Conservation (phyloP, 2,329 filamentous ascomycete species). For the Fonsecaea erecta region DNA sequence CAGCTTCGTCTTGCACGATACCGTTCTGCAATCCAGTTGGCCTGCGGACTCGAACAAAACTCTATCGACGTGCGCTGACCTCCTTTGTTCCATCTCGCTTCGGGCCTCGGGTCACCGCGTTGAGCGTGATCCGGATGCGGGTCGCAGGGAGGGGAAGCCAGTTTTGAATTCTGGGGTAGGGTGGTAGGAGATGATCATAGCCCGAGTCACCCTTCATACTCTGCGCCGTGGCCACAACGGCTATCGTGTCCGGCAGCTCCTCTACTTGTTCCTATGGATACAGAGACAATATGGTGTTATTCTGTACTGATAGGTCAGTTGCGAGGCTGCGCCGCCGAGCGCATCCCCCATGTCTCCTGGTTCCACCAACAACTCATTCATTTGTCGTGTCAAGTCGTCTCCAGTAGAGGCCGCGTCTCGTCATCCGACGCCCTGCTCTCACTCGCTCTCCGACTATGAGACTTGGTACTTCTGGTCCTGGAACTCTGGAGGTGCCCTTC, state of each 20-base stretch:
- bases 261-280: not conserved
- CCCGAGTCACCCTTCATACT: not conserved
- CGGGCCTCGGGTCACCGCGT: constrained; percentile 10
- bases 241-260: not conserved
- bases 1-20: not conserved
- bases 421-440: constrained; percentile 14
- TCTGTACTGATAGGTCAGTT: constrained; percentile 4
- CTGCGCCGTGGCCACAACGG: not conserved
- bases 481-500: not conserved
- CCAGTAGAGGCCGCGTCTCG: constrained; percentile 24
- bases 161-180: constrained; percentile 1
- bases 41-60: not conserved
- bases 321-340: not conserved
- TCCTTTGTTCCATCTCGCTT: constrained; percentile 14
- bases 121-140: not conserved
- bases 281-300: not conserved
- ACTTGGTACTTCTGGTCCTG: not conserved
- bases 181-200: not conserved
- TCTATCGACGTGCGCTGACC: constrained; percentile 1
- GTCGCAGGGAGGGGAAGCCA: constrained; percentile 2
- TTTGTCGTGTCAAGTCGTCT: constrained; percentile 9
- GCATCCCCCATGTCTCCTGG: not conserved
- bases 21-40: constrained; percentile 1
- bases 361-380: not conserved
- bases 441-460: not conserved